Evolutionary conservation across 805 yeast genomes (phyloP).

Genomic region (Pichia deserticola): DNA sequence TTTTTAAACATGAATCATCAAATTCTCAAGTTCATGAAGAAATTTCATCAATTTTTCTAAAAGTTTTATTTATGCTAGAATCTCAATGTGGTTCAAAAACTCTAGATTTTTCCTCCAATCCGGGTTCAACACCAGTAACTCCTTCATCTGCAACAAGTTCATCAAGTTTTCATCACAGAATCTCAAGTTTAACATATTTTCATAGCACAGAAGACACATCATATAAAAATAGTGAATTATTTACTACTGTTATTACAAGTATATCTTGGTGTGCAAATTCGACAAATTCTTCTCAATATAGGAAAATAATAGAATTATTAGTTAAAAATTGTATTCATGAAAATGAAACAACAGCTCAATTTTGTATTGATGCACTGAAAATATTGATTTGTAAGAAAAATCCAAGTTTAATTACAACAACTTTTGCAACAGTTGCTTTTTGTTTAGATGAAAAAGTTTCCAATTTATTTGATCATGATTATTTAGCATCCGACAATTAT

Average conservation of each 20-base stretch:
- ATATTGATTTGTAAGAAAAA: constrained; percentile 60
- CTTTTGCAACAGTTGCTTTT: constrained; percentile 75
- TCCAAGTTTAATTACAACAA: constrained; percentile 62
- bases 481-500: constrained; percentile 55
- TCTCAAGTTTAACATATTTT: constrained; percentile 33
- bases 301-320: constrained; percentile 64
- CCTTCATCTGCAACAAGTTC: constrained; percentile 16
- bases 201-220: constrained; percentile 26
- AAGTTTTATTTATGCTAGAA: constrained; percentile 54
- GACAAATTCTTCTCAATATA: constrained; percentile 33
- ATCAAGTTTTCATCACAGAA: constrained; percentile 27
- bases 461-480: constrained; percentile 46
- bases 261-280: constrained; percentile 61
- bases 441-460: constrained; percentile 65
- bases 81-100: constrained; percentile 41
- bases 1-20: constrained; percentile 37
- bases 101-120: constrained; percentile 11
- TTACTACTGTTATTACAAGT: constrained; percentile 62
- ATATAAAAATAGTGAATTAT: constrained; percentile 44
- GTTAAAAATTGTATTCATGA: constrained; percentile 71
- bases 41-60: constrained; percentile 50
- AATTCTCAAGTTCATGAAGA: constrained; percentile 60
- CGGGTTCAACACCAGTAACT: constrained; percentile 9
- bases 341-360: constrained; percentile 51
- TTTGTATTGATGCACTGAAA: constrained; percentile 58